Base-by-base conservation (phyloP, 768 basidiomycete genomes). In the Rhodotorula graminis region DNA sequence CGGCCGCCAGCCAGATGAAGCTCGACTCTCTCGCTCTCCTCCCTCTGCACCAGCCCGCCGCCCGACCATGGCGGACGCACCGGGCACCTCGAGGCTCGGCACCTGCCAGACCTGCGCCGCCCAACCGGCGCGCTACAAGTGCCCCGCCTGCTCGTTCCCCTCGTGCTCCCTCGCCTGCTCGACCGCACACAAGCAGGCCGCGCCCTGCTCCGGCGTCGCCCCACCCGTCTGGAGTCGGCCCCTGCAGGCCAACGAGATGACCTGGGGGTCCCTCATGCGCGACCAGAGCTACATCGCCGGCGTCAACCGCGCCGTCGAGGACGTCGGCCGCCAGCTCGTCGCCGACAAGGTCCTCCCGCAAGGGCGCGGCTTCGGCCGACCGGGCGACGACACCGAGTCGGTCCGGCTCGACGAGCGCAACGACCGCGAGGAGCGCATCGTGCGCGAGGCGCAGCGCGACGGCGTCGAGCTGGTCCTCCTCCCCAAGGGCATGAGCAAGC, bases 81-180 rank as follows among this genome's bases (percentile, higher is more conserved):
- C 72, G 4, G 52, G 46, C 14, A 62, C 53, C 2, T 65, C 69
- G 2, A 67, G 74, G 2, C 57, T 70, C 0, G 74, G 74, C 25
- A 44, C 59, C 31, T 77, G 76, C 49, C 42, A 59, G 29, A 18
- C 31, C 29, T 77, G 76, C 62, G 19, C 59, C 49, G 14, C 68
- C 31, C 18, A 53, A 3, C 60, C 68, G 0, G 73, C 76, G 2
- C 64, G 65, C 11, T 77, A 77, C 72, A 61, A 44, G 18, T 77
- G 76, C 59, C 76, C 76, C 12, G 55, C 55, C 3, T 77, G 76
- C 65, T 23, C 52, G 10, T 67, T 68, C 70, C 66, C 66, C 16
- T 64, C 74, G 14, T 77, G 76, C 67, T 73, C 71, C 25, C 71
- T 75, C 60, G 58, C 67, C 52, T 75, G 74, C 66, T 73, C 74